Base-by-base conservation (phyloP, 805 yeast species). In the Wickerhamiella slavikovae region DNA sequence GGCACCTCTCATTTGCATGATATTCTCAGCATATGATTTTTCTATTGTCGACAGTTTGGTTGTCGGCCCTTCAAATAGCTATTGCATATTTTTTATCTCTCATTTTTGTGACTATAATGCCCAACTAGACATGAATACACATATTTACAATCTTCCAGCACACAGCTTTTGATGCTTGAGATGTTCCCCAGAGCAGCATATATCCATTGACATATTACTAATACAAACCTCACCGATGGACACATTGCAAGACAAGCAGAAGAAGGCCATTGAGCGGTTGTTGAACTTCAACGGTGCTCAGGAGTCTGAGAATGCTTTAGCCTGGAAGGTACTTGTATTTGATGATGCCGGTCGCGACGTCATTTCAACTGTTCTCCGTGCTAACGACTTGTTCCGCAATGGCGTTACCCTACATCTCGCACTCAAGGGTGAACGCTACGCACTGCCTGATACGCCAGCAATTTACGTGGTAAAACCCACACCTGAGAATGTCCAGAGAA, bases 371-470 rank as follows among this genome's bases (percentile, higher is more conserved):
- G 85, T 89, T n/a, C 54, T 89, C 32, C 61, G 96, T 35, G 94
- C 85, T 36, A 80, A 80, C 42, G 98, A 91, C 49, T 59, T 89
- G 39, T 62, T 89, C 41, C 69, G 74, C 40, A 77, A 79, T 46
- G 98, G 98, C 7, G 72, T 89, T 33, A 89, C 99, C 0, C 73
- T 82, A 44, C 96, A 89, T 47, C 62, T 85, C 35, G 53, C 76
- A 29, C 68, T 85, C 31, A 60, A 60, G 32, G 61, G 80, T 27
- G 67, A 64, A 34, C 61, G 98, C 36, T 68, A 83, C n/a, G 65
- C 85, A 1, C 60, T 89, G 29, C 83, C 92, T 2, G 98, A 89
- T 43, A 96, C 85, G 10, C 95, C 96, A 1, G 96, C 71, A 3
- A 68, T 89, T 27, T 89, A 89, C 53, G 85, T 89, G 42, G 74